Evolutionary conservation across 176 grass and related monocot species (phyloP), one percentile per base, ranked within the genome.

Genomic region (Oryza australiensis): DNA sequence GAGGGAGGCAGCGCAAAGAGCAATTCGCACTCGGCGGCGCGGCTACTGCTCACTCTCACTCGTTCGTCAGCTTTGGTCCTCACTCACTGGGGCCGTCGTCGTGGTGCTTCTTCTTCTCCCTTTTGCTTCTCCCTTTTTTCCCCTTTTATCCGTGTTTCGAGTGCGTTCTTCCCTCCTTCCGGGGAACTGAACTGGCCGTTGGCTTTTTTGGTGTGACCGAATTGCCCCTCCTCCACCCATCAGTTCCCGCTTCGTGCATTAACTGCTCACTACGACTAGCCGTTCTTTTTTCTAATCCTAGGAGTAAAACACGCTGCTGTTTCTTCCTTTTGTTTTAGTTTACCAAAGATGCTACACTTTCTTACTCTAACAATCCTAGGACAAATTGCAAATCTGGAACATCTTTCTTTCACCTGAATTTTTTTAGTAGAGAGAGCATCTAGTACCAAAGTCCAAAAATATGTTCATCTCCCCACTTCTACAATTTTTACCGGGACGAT

Each of bases 181-280:
- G 14, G 55, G 49, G 60, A 87, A 91, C 77, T 72, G 85, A 87
- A 91, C 77, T 76, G 89, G 78, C 90, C 90, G 86, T 92, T 86
- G 86, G 79, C 5, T 70, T 79, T 92, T 92, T 72, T 5, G 26
- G 6, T 12, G 12, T 55, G 90, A 86, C 90, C 69, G 8, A 86
- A 88, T 14, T 88, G 86, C 62, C 90, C 84, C 55, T 60, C 55
- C 55, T 0, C 8, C n/a, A 60, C n/a, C 24, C 55, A 60, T n/a
- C 55, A 60, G 2, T 18, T 7, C 9, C 16, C 51, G 5, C 51
- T 55, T 9, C 51, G 18, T 22, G 51, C 51, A 55, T 55, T 55
- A 55, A 55, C 51, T 55, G n/a, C 51, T 55, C 18, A 5, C 5
- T 22, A 22, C 51, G 51, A 55, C 4, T 60, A 60, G 55, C 55